Percentiles rank a stretch among this genome's conserved stretches.
phyloP scores from a whole-genome alignment of 306 rosid genomes.

The Quercus engelmannii region DNA sequence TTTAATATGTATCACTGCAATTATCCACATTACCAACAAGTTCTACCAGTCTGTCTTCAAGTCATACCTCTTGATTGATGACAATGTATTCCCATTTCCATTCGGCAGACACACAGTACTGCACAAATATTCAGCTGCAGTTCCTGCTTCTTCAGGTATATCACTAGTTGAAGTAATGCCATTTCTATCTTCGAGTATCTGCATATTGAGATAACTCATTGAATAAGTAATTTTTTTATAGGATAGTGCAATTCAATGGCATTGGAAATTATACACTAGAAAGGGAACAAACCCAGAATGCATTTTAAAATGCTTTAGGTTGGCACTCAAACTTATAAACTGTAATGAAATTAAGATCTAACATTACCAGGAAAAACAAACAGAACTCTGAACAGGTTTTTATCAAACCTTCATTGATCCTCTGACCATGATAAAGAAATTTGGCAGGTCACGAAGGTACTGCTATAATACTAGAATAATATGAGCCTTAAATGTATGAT shows the following conservation, averaged over 20 bases:
- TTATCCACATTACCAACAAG: not conserved
- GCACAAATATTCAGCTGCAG: slow-evolving; percentile 16
- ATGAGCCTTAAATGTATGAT: not conserved
- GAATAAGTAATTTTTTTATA: not conserved
- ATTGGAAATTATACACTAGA: not conserved
- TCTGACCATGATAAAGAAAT: not conserved
- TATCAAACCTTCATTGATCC: not conserved
- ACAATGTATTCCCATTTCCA: slow-evolving; percentile 26
- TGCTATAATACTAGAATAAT: not conserved
- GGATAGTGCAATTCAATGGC: slow-evolving; percentile 3
- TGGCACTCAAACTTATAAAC: slow-evolving; percentile 1
- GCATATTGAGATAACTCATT: slow-evolving; percentile 24
- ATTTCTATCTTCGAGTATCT: slow-evolving; percentile 37
- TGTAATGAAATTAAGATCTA: not conserved
- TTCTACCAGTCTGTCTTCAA: not conserved
- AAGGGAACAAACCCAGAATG: not conserved
- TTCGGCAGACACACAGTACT: slow-evolving; percentile 1
- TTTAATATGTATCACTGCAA: not conserved
- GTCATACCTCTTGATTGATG: slow-evolving; percentile 44
- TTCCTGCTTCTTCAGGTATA: slow-evolving; percentile 18
- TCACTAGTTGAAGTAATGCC: slow-evolving; percentile 15
- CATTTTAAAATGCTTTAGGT: not conserved
- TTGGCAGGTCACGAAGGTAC: not conserved
- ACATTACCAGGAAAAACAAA: not conserved
- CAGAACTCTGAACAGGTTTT: not conserved